Conservation (phyloP, 139 green algal species). For the Micractinium sp. region DNA sequence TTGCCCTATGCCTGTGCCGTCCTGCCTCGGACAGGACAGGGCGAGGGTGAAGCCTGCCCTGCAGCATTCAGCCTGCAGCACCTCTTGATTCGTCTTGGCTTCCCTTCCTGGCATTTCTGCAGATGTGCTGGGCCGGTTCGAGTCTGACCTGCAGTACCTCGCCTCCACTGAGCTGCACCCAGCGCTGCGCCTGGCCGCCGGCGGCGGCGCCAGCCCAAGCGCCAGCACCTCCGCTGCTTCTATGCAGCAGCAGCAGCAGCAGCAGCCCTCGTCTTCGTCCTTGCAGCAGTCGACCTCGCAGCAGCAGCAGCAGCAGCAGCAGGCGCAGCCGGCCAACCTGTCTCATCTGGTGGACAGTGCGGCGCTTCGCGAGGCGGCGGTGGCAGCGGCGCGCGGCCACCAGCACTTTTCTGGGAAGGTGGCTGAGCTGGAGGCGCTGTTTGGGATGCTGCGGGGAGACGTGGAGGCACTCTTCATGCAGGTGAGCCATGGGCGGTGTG, state of each 20-base stretch:
- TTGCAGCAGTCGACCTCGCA: too few species aligned
- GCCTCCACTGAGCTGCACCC: constrained; percentile 63
- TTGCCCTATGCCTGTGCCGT: too few species aligned
- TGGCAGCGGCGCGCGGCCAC: constrained; percentile 65
- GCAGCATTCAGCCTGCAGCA: too few species aligned
- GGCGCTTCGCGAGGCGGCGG: constrained; percentile 68
- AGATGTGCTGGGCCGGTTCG: constrained; percentile 76
- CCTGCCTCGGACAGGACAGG: too few species aligned
- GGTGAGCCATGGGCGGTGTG: constrained; percentile 13
- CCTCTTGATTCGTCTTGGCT: not conserved
- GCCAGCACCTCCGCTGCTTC: not conserved
- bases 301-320: not conserved
- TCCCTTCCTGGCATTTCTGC: not conserved
- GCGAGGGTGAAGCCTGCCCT: too few species aligned
- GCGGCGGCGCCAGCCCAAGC: not conserved
- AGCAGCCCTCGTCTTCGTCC: not conserved
- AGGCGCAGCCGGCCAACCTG: constrained; percentile 39
- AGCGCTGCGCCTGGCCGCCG: constrained; percentile 28
- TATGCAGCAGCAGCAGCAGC: not conserved
- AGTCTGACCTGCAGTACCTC: constrained; percentile 75
- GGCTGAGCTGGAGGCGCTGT: constrained; percentile 74
- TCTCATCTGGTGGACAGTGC: constrained; percentile 70
- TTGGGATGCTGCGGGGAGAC: constrained; percentile 68
- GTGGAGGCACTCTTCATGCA: constrained; percentile 89
- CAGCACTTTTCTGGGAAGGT: constrained; percentile 79